Conservation (phyloP, 306 rosid genomes). For the Prunus mongolica region DNA sequence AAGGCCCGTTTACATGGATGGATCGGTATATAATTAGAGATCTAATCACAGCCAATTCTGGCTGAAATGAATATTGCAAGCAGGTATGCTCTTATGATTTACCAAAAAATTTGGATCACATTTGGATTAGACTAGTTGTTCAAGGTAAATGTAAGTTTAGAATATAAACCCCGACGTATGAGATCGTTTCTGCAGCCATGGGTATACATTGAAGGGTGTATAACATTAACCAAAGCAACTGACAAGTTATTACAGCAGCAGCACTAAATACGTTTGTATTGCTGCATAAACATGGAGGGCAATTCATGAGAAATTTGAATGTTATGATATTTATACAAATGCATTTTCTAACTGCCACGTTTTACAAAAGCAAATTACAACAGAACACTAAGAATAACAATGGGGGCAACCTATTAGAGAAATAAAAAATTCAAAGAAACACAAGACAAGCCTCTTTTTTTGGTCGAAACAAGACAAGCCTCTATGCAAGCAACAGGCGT, state of each 20-base stretch:
- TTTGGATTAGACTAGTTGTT: too few species aligned
- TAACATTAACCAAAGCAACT: conserved; percentile 17
- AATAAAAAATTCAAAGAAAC: conserved; percentile 23
- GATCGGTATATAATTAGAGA: too few species aligned
- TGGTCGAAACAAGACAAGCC: conserved; percentile 24
- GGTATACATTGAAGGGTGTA: too few species aligned
- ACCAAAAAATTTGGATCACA: too few species aligned
- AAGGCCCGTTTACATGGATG: too few species aligned
- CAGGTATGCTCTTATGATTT: too few species aligned
- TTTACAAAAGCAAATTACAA: conserved; percentile 33
- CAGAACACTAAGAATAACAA: conserved; percentile 31
- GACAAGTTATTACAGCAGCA: conserved; percentile 33
- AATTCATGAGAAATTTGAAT: conserved; percentile 1
- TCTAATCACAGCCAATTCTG: too few species aligned
- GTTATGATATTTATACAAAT: conserved; percentile 30
- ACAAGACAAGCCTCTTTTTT: conserved; percentile 28
- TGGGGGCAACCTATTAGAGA: conserved; percentile 35
- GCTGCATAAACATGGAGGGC: conserved; percentile 15
- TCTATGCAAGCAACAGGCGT: conserved; percentile 23
- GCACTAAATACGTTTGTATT: conserved; percentile 28
- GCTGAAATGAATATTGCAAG: too few species aligned
- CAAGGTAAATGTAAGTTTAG: too few species aligned
- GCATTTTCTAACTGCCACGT: conserved; percentile 36
- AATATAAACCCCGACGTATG: too few species aligned
- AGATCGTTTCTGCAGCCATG: too few species aligned